Evolutionary conservation across 257 asterid genomes (phyloP), one percentile per base, ranked within the genome.

Genomic region (Solanum paucissectum): DNA sequence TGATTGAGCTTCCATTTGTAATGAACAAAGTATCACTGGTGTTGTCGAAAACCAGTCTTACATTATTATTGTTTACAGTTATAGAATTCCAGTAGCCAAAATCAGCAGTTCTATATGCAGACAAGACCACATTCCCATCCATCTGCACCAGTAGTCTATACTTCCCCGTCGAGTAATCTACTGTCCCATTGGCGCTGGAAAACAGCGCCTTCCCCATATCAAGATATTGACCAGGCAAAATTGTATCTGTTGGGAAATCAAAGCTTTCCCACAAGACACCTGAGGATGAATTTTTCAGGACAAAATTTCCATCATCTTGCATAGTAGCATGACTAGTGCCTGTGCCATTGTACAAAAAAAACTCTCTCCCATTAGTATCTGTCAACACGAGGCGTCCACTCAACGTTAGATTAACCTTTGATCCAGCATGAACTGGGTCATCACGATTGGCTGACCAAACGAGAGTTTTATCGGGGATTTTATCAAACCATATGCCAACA

Each of bases 361-460:
- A 87, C 58, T 68, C 4, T 83, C 5, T 44, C 23, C 91, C 88
- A 5, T 37, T 46, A 13, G 90, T 66, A 32, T 91, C 81, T 1
- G 12, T 14, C 77, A 91, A 90, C 23, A n/a, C 86, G 9, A 87
- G 55, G 14, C 52, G 37, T 34, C 93, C 91, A 11, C 86, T 89
- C 2, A 55, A 9, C 6, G 69, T 58, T 11, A 92, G 88, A 27
- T 75, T 89, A 87, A 89, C 32, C 46, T 6, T 86, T 2, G 92
- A 91, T 68, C 92, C 91, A 23, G n/a, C 21, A 18, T 23, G 40
- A 42, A 76, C 90, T 27, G 66, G 90, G 9, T 36, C 44, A 55
- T 91, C 87, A 3, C 93, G 90, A 87, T 91, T 91, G 44, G 92
- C 93, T 0, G 92, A 87, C 94, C 93, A 92, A 13, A 90, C 86